A percentile compares a stretch with the other conserved stretches of the same genome.
Conservation (phyloP, 2,329 filamentous ascomycete genomes). For the Penicillium decumbens region DNA sequence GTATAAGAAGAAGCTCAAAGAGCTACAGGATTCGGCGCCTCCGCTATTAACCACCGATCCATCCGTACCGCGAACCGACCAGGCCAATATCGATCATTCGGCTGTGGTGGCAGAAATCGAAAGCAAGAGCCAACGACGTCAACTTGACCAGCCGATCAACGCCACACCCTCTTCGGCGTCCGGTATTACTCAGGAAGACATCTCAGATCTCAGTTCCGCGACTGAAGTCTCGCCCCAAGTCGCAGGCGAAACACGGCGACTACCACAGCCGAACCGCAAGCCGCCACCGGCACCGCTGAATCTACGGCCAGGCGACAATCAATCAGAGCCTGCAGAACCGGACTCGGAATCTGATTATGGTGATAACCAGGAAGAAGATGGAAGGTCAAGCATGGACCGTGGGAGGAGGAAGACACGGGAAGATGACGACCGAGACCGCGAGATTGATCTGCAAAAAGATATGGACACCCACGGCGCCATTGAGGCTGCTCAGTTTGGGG, state of each 20-base stretch:
- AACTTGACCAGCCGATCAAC: background rate
- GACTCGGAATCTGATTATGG: constrained; percentile 80
- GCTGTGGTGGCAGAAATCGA: background rate
- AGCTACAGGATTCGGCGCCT: constrained; percentile 53
- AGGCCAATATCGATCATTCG: background rate
- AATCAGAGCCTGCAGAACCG: constrained; percentile 33
- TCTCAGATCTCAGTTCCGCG: constrained; percentile 21
- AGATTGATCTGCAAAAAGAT: constrained; percentile 64
- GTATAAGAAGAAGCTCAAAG: constrained; percentile 86
- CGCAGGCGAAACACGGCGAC: constrained; percentile 17
- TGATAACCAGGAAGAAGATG: constrained; percentile 66
- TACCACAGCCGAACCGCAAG: constrained; percentile 66
- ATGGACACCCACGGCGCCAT: constrained; percentile 40
- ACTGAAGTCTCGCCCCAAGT: constrained; percentile 14
- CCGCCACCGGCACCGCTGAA: constrained; percentile 80
- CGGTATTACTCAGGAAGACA: constrained; percentile 9
- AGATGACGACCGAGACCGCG: constrained; percentile 76
- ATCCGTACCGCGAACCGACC: constrained; percentile 7
- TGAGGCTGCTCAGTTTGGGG: background rate
- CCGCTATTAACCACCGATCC: constrained; percentile 27
- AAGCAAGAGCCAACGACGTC: background rate
- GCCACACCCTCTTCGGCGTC: constrained; percentile 7
- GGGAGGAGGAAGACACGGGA: constrained; percentile 80
- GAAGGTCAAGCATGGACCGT: constrained; percentile 56
- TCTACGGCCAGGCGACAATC: constrained; percentile 51